A percentile compares a stretch with the other conserved stretches of the same genome.
Evolutionary conservation across 768 basidiomycete genomes (phyloP).

Genomic region (Xerocomellus dryophilus): DNA sequence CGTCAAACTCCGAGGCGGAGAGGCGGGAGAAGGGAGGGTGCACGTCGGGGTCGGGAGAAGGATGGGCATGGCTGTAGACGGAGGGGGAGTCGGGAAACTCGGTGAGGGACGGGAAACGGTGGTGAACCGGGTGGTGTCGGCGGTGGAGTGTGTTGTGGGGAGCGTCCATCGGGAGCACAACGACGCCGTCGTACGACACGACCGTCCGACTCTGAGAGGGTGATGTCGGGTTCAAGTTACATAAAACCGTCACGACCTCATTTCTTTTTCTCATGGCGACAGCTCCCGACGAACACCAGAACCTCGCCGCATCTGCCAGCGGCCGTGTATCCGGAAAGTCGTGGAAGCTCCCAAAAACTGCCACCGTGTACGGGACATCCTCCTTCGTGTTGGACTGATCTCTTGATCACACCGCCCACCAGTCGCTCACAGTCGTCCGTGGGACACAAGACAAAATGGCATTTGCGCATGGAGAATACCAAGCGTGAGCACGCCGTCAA

Average conservation of each 20-base stretch:
- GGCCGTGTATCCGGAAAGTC: constrained; percentile 69
- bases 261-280: constrained; percentile 21
- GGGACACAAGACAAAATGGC: constrained; percentile 69
- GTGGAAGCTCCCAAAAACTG: constrained; percentile 55
- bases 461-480: constrained; percentile 65
- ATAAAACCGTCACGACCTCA: constrained; percentile 17
- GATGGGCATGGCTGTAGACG: constrained; percentile 59
- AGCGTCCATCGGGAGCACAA: constrained; percentile 35
- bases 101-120: constrained; percentile 50
- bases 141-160: constrained; percentile 43
- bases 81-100: constrained; percentile 67
- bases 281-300: constrained; percentile 14
- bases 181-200: constrained; percentile 18
- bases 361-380: constrained; percentile 44
- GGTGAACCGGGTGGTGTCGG: constrained; percentile 34
- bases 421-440: constrained; percentile 69
- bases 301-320: constrained; percentile 55
- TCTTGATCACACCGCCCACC: constrained; percentile 5
- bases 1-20: constrained; percentile 56
- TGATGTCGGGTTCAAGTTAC: constrained; percentile 11
- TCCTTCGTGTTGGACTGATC: background rate
- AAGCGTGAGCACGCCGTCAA: constrained; percentile 67
- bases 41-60: constrained; percentile 46
- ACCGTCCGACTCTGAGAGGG: too few species aligned
- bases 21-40: constrained; percentile 35